Evolutionary conservation across 768 basidiomycete species (phyloP).

Genomic region (Suillus hirtellus): DNA sequence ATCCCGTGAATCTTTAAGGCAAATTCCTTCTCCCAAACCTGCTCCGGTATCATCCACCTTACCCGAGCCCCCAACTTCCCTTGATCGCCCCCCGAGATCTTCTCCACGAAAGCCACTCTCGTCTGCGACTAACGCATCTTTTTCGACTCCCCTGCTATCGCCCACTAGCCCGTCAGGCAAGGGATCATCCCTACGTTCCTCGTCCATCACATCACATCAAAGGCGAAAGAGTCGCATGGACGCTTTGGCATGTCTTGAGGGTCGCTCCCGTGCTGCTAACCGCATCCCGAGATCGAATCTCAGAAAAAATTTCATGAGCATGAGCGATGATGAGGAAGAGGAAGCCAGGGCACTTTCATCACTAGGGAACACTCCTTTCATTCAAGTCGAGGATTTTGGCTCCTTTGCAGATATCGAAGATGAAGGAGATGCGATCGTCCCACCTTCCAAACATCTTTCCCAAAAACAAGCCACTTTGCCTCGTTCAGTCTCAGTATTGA

Average conservation of each 20-base stretch:
- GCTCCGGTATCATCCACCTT: constrained; percentile 49
- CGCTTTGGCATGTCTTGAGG: constrained; percentile 67
- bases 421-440: constrained; percentile 30
- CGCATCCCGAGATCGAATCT: constrained; percentile 21
- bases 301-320: constrained; percentile 62
- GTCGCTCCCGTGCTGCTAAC: constrained; percentile 36
- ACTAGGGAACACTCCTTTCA: constrained; percentile 13
- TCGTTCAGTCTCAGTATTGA: constrained; percentile 14
- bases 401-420: constrained; percentile 34
- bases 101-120: constrained; percentile 1
- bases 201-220: constrained; percentile 47
- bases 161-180: constrained; percentile 17
- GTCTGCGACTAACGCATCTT: constrained; percentile 21
- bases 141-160: constrained; percentile 19
- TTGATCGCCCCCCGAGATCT: background rate
- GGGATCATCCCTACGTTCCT: constrained; percentile 25
- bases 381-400: constrained; percentile 24
- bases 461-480: constrained; percentile 16
- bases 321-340: constrained; percentile 65
- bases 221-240: constrained; percentile 52
- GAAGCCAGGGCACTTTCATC: constrained; percentile 20
- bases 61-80: constrained; percentile 35
- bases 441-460: constrained; percentile 12
- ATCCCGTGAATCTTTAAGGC: constrained; percentile 45
- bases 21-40: constrained; percentile 61